phyloP scores from a whole-genome alignment of 352 stramenopile species.

The Phytopythium montanum region DNA sequence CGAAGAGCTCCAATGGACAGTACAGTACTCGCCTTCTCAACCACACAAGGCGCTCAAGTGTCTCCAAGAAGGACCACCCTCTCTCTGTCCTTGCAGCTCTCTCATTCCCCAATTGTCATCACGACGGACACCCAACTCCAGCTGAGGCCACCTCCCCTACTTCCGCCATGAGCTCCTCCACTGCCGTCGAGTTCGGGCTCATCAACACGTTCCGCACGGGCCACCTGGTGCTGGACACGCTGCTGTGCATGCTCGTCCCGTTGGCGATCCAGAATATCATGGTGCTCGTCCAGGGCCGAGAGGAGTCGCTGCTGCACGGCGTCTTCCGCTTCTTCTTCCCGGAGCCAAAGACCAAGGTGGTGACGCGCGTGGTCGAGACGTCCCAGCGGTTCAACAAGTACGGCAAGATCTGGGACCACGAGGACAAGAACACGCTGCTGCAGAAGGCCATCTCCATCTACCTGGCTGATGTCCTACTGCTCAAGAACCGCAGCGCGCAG shows the following conservation, averaged over 20 bases:
- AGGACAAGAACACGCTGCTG: constrained; percentile 33
- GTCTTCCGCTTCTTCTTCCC: no score
- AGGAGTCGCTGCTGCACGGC: no score
- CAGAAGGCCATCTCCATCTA: constrained; percentile 48
- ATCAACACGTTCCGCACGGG: constrained; percentile 33
- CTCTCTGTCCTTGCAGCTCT: neutral
- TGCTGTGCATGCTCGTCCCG: constrained; percentile 41
- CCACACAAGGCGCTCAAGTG: no score
- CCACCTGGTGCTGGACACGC: constrained; percentile 35
- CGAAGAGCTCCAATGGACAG: no score
- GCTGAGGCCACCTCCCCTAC: neutral
- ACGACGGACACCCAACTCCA: neutral
- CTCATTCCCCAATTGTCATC: neutral
- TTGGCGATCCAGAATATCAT: constrained; percentile 2
- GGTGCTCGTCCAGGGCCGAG: no score
- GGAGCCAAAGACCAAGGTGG: constrained; percentile 2
- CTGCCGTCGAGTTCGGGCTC: constrained; percentile 41
- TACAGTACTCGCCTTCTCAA: neutral
- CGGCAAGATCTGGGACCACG: constrained; percentile 30
- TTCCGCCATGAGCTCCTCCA: constrained; percentile 25
- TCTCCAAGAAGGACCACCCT: neutral
- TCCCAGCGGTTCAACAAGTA: constrained; percentile 30
- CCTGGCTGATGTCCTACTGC: constrained; percentile 24
- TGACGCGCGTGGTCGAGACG: constrained; percentile 27
- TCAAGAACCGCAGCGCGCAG: constrained; percentile 22